Percentiles rank a stretch among this genome's conserved stretches.
Conservation (phyloP, 2,329 filamentous ascomycete species). For the Fusarium chlamydosporum region DNA sequence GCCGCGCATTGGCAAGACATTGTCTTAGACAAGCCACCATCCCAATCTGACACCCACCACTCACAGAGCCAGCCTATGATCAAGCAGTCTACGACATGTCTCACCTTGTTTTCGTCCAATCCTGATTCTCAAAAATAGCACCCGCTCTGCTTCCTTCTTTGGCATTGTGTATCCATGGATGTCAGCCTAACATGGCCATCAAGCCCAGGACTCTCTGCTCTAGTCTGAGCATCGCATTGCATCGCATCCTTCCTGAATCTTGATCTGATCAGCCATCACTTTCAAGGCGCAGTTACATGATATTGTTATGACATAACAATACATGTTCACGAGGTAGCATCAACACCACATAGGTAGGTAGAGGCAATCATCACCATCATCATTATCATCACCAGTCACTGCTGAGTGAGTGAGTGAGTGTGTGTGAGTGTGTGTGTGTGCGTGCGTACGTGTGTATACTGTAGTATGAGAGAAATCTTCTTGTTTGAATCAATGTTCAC, state of each 20-base stretch:
- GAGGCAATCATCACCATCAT: background rate
- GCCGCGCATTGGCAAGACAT: slow-evolving; percentile 44
- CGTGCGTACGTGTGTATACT: background rate
- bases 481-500: slow-evolving; percentile 32
- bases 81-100: slow-evolving; percentile 27
- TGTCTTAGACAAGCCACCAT: slow-evolving; percentile 46
- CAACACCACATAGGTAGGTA: background rate
- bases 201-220: background rate
- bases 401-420: too few species aligned
- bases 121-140: slow-evolving; percentile 25
- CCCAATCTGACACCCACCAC: slow-evolving; percentile 18
- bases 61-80: slow-evolving; percentile 20
- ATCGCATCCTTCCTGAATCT: slow-evolving; percentile 7
- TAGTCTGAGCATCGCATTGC: slow-evolving; percentile 1
- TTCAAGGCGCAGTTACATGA: slow-evolving; percentile 12
- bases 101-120: slow-evolving; percentile 28
- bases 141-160: slow-evolving; percentile 24
- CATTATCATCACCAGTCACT: slow-evolving; percentile 7
- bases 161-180: slow-evolving; percentile 17
- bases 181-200: background rate
- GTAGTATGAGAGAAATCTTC: slow-evolving; percentile 25
- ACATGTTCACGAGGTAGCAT: slow-evolving; percentile 29
- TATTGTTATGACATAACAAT: slow-evolving; percentile 21
- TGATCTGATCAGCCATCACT: slow-evolving; percentile 11
- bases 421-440: too few species aligned